Evolutionary conservation across 345 rosid species (phyloP), one percentile per base, ranked within the genome.

Genomic region (Carallia pectinifolia): DNA sequence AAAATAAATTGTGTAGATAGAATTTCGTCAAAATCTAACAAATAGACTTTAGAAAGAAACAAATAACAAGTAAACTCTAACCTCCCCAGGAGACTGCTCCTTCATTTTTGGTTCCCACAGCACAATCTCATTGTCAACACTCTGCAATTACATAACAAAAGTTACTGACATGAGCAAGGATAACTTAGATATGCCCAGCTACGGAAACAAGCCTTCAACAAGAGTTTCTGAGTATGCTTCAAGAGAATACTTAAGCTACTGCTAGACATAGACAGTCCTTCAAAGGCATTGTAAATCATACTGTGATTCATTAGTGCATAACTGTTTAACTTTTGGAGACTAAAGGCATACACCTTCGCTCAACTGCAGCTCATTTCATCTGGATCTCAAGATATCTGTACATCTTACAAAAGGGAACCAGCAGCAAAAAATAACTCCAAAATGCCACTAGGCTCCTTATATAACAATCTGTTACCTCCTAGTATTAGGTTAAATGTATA

Each of bases 51-150:
- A 48, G 34, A 36, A 23, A 23, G 48, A 34, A 65, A 50, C 12
- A 60, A 37, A 53, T 61, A 36, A 16, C 37, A 44, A 62, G n/a
- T 58, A 61, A 74, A 58, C 64, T 59, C 79, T 71, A 68, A 94
- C 98, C 96, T 94, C 97, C 58, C 98, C 96, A 17, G 98, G 96
- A 73, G 97, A 94, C 75, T 91, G 96, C 74, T 94, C 98, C 83
- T 91, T 91, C 87, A 86, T 85, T 82, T 86, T 86, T 44, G 98
- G 97, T 79, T 90, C 97, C 97, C 98, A 94, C 70, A 91, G 80
- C 74, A 88, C 84, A 74, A 95, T 90, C 81, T 95, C 99, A 53
- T 90, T 95, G 85, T 95, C 99, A 36, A 95, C 97, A 78, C 99
- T 94, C 99, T 95, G 84, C 76, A 82, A 72, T 62, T 30, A 19